These are phyloP conservation scores for Strobilomyces confusus DNA, from an alignment of 768 basidiomycete genomes.

Conservation along the genomic window DNA sequence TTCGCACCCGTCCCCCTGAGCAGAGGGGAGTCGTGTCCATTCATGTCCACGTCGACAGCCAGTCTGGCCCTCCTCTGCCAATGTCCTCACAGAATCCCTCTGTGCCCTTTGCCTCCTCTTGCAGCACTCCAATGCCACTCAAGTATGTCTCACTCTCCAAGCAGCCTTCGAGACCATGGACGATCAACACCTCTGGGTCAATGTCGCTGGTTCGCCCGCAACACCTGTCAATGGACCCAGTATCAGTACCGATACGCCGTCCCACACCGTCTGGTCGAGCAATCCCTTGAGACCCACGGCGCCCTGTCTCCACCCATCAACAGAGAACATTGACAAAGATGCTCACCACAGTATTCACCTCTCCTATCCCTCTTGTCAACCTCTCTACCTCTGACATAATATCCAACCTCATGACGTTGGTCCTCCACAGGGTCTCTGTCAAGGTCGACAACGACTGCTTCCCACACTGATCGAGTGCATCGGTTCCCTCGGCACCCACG, in stretches of 20 bases:
- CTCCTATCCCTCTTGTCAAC: conserved; percentile 81
- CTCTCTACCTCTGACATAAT: conserved; percentile 88
- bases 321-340: conserved; percentile 68
- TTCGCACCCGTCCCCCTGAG: conserved; percentile 70
- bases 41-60: conserved; percentile 84
- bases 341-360: conserved; percentile 80
- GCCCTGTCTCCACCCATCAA: conserved; percentile 40
- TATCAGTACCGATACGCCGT: conserved; percentile 92
- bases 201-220: conserved; percentile 79
- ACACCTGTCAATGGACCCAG: conserved; percentile 81
- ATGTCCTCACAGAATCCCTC: conserved; percentile 73
- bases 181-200: conserved; percentile 62
- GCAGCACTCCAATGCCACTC: conserved; percentile 70
- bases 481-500: conserved; percentile 80
- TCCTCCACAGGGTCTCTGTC: conserved; percentile 65
- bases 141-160: conserved; percentile 69
- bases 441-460: conserved; percentile 58
- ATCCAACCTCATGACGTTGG: conserved; percentile 68
- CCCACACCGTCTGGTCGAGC: conserved; percentile 79
- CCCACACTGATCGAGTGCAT: conserved; percentile 71
- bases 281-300: conserved; percentile 62
- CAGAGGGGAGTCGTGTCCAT: conserved; percentile 88
- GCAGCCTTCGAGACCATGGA: conserved; percentile 70
- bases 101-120: conserved; percentile 69
- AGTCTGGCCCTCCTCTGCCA: conserved; percentile 74